Base-by-base conservation (phyloP, 2,329 filamentous ascomycete species). In the Stromatinia cepivora region DNA sequence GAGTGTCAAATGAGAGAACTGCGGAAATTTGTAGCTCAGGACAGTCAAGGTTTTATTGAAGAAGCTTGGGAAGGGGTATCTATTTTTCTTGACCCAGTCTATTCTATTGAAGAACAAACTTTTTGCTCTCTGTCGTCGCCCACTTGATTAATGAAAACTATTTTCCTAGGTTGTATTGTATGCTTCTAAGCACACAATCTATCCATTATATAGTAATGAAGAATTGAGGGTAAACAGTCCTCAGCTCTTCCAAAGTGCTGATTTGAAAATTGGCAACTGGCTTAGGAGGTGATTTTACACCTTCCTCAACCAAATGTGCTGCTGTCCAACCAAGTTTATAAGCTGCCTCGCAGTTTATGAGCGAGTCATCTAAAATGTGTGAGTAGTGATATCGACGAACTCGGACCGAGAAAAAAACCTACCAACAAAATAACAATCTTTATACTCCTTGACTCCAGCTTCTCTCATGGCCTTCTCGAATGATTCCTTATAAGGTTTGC, bases 381-480 rank as follows among this genome's bases (percentile, higher is more conserved):
- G 58, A 73, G 62, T 57, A 62, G 22, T 63, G 42, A 39, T 39
- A 28, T 64, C 42, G 25, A 53, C 56, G 2, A 45, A n/a, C 15
- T 20, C 17, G n/a, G 17, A 6, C 20, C 10, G 34, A 31, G 1
- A 45, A 42, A 46, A 50, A 25, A 31, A 83, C 91, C 77, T 82
- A 95, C 93, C 93, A 74, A 99, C 93, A 79, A 97, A 99, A 78
- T 91, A 99, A 80, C 94, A 98, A 70, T 93, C 86, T 56, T 90
- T 85, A 15, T 83, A 82, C 48, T 86, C 84, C 20, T 86, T 84
- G 1, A 91, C 87, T 0, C 90, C 91, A 0, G 94, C 93, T 75
- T 98, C 91, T 59, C 80, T 83, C 91, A 98, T 97, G 8, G 92
- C 95, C 81, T 95, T 97, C 50, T 86, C 86, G 78, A 89, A 99